phyloP scores from a whole-genome alignment of 2,329 filamentous ascomycete species.

The Penicillium sp. region DNA sequence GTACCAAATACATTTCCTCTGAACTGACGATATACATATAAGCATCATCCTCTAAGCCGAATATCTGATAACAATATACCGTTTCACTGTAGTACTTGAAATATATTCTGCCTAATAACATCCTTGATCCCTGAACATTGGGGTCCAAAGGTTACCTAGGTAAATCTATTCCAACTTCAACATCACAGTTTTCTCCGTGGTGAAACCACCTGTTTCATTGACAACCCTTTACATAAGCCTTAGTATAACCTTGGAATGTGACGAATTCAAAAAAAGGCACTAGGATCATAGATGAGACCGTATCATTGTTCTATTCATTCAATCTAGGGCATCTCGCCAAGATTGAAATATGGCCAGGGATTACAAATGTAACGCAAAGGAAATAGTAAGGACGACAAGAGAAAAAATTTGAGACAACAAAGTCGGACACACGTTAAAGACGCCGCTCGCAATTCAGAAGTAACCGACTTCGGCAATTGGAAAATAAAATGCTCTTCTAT shows the following conservation, averaged over 20 bases:
- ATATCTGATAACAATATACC: background rate
- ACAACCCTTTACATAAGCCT: background rate
- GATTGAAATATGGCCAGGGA: constrained; percentile 15
- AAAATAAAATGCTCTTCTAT: constrained; percentile 21
- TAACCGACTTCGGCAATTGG: constrained; percentile 19
- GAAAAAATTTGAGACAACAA: constrained; percentile 11
- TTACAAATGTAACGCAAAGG: constrained; percentile 18
- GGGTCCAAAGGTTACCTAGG: too few relatives aligned
- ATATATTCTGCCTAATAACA: too few relatives aligned
- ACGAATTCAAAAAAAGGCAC: constrained; percentile 10
- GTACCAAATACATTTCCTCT: constrained; percentile 12
- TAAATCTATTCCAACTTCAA: background rate
- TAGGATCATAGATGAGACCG: background rate
- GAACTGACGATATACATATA: background rate
- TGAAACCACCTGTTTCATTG: background rate
- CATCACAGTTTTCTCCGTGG: too few relatives aligned
- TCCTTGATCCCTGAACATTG: background rate
- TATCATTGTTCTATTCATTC: constrained; percentile 11
- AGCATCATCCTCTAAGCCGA: background rate
- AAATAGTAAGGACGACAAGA: constrained; percentile 5
- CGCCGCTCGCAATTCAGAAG: constrained; percentile 27
- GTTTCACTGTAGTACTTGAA: background rate
- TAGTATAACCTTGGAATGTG: background rate
- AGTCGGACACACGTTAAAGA: constrained; percentile 29
- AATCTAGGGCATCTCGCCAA: constrained; percentile 7